Conservation (phyloP, 169 alveolate species). For the Cryptosporidium muris region DNA sequence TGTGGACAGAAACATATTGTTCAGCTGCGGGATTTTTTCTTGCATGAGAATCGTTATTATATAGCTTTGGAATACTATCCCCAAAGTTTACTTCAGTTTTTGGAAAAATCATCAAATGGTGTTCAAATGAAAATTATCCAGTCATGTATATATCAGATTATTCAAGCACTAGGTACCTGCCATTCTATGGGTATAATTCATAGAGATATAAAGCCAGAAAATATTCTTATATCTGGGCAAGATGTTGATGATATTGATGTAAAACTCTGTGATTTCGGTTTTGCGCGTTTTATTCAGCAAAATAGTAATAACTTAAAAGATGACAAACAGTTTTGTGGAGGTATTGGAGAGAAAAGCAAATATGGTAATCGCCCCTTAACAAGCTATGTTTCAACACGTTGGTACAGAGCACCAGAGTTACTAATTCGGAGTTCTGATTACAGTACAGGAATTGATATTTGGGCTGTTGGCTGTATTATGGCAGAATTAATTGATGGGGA, state of each 20-base stretch:
- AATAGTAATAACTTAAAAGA: conserved; percentile 62
- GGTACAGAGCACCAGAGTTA: conserved; percentile 91
- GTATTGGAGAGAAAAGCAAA: neutral
- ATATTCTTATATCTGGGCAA: conserved; percentile 78
- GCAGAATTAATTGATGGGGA: conserved; percentile 92
- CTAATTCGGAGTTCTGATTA: conserved; percentile 81
- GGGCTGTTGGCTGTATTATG: conserved; percentile 93
- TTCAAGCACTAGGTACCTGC: conserved; percentile 87
- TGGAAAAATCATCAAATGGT: conserved; percentile 89
- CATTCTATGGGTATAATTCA: conserved; percentile 88
- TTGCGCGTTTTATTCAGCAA: conserved; percentile 86
- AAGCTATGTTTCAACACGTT: conserved; percentile 88
- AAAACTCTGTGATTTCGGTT: conserved; percentile 92
- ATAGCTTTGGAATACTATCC: conserved; percentile 90
- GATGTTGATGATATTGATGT: conserved; percentile 64
- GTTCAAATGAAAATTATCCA: conserved; percentile 82
- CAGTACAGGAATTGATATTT: conserved; percentile 87
- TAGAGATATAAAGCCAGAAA: conserved; percentile 92
- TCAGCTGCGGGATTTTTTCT: conserved; percentile 89
- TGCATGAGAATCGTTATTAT: conserved; percentile 88
- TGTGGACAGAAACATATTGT: conserved; percentile 87
- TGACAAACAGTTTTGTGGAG: conserved; percentile 80
- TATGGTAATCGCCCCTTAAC: conserved; percentile 76
- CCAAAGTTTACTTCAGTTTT: conserved; percentile 86
- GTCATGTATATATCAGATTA: conserved; percentile 86